phyloP scores from a whole-genome alignment of 306 rosid species.

The Cucurbita argyrosperma region DNA sequence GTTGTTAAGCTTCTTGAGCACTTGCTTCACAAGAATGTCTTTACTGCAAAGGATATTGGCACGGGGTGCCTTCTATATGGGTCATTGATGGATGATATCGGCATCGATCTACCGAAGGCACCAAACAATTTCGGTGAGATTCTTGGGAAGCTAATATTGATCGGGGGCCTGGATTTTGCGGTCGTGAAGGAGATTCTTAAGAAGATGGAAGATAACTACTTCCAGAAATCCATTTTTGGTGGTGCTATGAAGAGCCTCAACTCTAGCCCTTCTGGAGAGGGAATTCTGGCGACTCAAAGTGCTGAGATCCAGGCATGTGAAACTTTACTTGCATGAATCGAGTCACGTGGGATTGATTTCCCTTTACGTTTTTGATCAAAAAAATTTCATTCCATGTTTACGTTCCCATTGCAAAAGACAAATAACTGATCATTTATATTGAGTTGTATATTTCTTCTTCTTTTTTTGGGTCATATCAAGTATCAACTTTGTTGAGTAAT shows the following conservation, averaged over 20 bases:
- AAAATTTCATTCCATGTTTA: background rate
- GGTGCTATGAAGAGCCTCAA: conserved; percentile 14
- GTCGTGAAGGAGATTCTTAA: conserved; percentile 18
- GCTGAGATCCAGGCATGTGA: conserved; percentile 23
- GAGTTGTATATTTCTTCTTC: conserved; percentile 15
- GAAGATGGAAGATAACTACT: conserved; percentile 21
- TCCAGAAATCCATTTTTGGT: conserved; percentile 9
- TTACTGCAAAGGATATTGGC: conserved; percentile 17
- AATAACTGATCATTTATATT: conserved; percentile 5
- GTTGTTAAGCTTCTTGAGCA: conserved; percentile 18
- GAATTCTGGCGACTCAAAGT: conserved; percentile 2
- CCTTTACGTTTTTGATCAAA: conserved; percentile 7
- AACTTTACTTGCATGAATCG: conserved; percentile 9
- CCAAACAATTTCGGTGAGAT: conserved; percentile 27
- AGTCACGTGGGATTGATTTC: conserved; percentile 2
- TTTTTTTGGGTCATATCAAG: background rate
- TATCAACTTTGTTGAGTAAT: conserved; percentile 9
- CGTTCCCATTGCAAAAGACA: background rate
- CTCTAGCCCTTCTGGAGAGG: conserved; percentile 18
- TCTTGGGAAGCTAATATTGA: conserved; percentile 16
- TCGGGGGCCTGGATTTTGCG: conserved; percentile 12
- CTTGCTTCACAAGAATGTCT: conserved; percentile 10
- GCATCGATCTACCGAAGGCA: conserved; percentile 25
- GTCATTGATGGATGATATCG: conserved; percentile 21
- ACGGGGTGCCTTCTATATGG: conserved; percentile 24